These are phyloP conservation scores for Candida smagusa DNA, from an alignment of 1,139 yeast species.

Conservation along the genomic window DNA sequence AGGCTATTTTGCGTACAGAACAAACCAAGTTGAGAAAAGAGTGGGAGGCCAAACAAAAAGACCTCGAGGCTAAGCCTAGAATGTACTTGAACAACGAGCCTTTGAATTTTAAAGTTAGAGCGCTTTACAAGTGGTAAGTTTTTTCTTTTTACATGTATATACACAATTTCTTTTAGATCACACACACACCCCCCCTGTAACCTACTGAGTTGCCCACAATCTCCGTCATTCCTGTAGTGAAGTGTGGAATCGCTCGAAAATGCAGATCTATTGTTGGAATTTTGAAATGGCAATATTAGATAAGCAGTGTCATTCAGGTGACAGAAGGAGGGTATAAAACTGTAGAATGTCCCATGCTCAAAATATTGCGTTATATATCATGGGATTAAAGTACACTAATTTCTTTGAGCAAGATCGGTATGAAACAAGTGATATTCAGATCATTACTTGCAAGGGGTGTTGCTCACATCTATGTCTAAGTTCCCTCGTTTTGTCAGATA, in stretches of 20 bases:
- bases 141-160: neutral
- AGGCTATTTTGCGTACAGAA: conserved; percentile 67
- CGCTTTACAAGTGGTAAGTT: conserved; percentile 42
- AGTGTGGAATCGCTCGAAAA: neutral
- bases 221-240: neutral
- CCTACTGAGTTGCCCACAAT: too few species aligned
- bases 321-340: neutral
- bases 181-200: neutral
- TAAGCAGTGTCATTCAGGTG: conserved; percentile 1
- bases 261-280: neutral
- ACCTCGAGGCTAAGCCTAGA: conserved; percentile 44
- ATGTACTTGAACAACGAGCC: conserved; percentile 45
- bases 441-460: conserved; percentile 50
- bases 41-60: conserved; percentile 53
- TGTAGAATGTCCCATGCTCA: neutral
- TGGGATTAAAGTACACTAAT: conserved; percentile 40
- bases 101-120: conserved; percentile 41
- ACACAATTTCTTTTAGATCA: neutral
- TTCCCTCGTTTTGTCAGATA: conserved; percentile 44
- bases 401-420: conserved; percentile 34
- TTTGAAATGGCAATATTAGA: neutral
- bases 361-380: conserved; percentile 7
- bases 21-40: conserved; percentile 59
- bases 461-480: conserved; percentile 52
- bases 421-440: conserved; percentile 35